A percentile compares a stretch with the other conserved stretches of the same genome.
Evolutionary conservation across 2,329 filamentous ascomycete genomes (phyloP).

Genomic region (Calonectria honghensis): DNA sequence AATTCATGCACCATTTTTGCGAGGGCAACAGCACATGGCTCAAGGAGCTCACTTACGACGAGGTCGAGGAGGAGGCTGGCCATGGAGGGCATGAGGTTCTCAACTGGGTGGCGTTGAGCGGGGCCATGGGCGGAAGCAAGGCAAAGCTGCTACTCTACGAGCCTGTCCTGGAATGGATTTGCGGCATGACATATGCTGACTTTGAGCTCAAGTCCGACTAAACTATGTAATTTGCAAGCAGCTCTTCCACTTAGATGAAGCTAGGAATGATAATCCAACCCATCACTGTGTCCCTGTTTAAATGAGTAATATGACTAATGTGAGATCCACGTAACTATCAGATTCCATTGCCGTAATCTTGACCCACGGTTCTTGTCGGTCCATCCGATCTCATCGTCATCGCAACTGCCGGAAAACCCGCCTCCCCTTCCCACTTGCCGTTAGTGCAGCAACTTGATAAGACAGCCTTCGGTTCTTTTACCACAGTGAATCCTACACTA

Average conservation of each 20-base stretch:
- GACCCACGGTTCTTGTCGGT: neutral
- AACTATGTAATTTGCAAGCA: neutral
- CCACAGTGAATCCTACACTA: neutral
- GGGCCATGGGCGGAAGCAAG: neutral
- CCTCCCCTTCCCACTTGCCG: neutral
- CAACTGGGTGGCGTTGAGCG: neutral
- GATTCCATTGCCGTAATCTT: neutral
- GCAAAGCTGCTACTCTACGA: neutral
- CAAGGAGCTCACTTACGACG: neutral
- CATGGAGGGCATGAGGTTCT: neutral
- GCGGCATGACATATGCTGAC: neutral
- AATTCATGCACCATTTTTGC: slow-evolving; percentile 47
- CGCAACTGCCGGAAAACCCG: neutral
- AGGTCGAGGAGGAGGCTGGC: neutral
- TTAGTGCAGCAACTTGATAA: neutral
- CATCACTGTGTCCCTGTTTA: neutral
- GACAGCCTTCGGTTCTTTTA: neutral
- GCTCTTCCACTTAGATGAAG: neutral
- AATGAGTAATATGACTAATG: neutral
- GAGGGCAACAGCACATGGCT: neutral
- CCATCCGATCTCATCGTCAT: neutral
- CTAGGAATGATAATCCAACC: neutral
- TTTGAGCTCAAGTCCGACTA: neutral
- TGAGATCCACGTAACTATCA: neutral
- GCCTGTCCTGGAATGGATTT: neutral